phyloP scores from a whole-genome alignment of 768 basidiomycete species.

The Punctularia strigosozonata region DNA sequence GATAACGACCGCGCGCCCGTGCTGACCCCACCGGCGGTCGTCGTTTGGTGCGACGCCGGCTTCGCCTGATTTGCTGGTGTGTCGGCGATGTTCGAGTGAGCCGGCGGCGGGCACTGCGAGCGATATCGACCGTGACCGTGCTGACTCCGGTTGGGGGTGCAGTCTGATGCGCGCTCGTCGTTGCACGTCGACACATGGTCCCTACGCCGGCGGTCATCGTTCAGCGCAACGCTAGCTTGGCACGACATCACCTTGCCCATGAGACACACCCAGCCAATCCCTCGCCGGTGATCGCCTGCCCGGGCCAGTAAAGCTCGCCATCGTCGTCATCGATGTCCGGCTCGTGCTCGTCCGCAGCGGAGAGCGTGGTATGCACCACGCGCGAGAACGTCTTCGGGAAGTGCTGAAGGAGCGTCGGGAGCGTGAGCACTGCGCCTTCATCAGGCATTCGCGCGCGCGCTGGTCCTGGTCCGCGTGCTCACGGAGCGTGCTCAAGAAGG shows the following conservation, averaged over 20 bases:
- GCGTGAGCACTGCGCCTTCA: slow-evolving; percentile 44
- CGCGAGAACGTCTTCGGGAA: slow-evolving; percentile 71
- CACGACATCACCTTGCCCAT: slow-evolving; percentile 85
- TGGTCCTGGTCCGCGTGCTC: neutral
- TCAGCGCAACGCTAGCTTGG: no score
- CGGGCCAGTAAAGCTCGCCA: slow-evolving; percentile 80
- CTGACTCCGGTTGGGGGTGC: no score
- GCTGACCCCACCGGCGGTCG: no score
- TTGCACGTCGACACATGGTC: no score
- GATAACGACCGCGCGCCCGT: no score
- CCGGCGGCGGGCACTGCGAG: no score
- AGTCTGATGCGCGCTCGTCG: no score
- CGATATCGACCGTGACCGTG: no score
- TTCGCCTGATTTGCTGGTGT: no score
- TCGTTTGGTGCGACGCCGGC: no score
- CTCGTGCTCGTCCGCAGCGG: slow-evolving; percentile 59
- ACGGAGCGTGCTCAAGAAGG: neutral
- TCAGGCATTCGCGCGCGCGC: slow-evolving; percentile 27
- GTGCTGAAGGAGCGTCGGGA: slow-evolving; percentile 55
- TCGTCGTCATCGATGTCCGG: slow-evolving; percentile 80
- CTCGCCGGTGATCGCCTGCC: slow-evolving; percentile 58
- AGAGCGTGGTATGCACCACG: slow-evolving; percentile 53
- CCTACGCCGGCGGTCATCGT: no score
- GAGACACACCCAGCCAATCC: slow-evolving; percentile 79
- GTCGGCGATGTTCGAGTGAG: no score